Conservation (phyloP, 2,329 filamentous ascomycete species). For the Saccharata proteae region DNA sequence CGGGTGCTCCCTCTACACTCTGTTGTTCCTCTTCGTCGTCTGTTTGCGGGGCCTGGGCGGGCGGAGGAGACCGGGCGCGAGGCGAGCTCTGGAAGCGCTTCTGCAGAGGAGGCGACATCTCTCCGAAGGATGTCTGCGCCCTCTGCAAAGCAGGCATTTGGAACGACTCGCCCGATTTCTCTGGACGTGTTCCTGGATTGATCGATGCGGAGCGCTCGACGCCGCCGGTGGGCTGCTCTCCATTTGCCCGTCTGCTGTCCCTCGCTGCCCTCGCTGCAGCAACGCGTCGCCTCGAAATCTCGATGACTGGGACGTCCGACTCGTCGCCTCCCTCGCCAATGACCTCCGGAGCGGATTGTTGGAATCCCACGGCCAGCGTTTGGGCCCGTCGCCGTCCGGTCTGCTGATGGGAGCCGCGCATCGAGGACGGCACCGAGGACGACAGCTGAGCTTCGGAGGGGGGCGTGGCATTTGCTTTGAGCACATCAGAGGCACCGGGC, state of each 20-base stretch:
- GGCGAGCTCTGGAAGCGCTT: slow-evolving; percentile 15
- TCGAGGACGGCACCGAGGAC: slow-evolving; percentile 17
- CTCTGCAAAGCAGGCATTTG: too few relatives aligned
- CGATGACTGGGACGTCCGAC: slow-evolving; percentile 56
- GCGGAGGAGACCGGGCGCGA: slow-evolving; percentile 7
- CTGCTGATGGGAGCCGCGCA: slow-evolving; percentile 21
- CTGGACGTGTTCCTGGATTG: background rate
- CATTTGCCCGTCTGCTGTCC: slow-evolving; percentile 1
- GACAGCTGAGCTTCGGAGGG: slow-evolving; percentile 20
- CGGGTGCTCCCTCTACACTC: slow-evolving; percentile 13
- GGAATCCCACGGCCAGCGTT: slow-evolving; percentile 63
- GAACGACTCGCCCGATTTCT: too few relatives aligned
- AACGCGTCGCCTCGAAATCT: slow-evolving; percentile 45
- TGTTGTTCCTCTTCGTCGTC: slow-evolving; percentile 1
- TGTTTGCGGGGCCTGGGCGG: slow-evolving; percentile 4
- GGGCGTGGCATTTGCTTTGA: slow-evolving; percentile 18
- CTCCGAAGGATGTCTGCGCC: slow-evolving; percentile 21
- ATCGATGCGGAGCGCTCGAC: too few relatives aligned
- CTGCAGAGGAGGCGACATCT: slow-evolving; percentile 23
- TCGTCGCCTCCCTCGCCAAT: slow-evolving; percentile 92
- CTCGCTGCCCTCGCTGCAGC: slow-evolving; percentile 5
- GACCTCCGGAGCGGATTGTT: slow-evolving; percentile 58
- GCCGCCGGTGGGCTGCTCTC: background rate
- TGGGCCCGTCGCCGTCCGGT: slow-evolving; percentile 40
- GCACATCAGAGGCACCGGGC: slow-evolving; percentile 36